Evolutionary conservation across 2,329 filamentous ascomycete species (phyloP), one percentile per base, ranked within the genome.

Genomic region (Ophiostoma piceae): DNA sequence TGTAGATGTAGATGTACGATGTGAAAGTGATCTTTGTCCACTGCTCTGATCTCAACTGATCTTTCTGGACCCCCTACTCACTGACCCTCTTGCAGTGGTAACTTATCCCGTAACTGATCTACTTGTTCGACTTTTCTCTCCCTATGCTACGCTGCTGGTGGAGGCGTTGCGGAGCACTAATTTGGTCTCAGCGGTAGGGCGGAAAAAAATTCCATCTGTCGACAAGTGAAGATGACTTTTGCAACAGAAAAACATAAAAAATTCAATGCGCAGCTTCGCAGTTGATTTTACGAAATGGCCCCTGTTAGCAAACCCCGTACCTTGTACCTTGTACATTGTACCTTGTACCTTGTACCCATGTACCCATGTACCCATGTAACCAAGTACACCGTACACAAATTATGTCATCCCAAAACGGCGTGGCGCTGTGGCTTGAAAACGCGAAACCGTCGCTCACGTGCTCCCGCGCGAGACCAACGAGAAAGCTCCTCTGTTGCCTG

Each of bases 391-490:
- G 12, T 3, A 37, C 32, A 29, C 35, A 35, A 35, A 35, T 65
- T 65, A 64, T 19, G 11, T 39, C 9, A 39, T 65, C 19, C 19
- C 9, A 6, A 8, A 3, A 57, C 5, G 19, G 19, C 39, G 35
- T 39, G 35, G 29, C 32, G 62, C n/a, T 41, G 47, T 68, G 41
- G 66, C 37, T 67, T 43, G 22, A 26, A 43, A 67, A 67, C 67
- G 67, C 67, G 67, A 68, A 68, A 68, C 22, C 5, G 19, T 22
- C 51, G 29, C 26, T 60, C 67, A 68, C 67, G 67, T 68, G 67
- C 32, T 39, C 43, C 47, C 67, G 67, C 67, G 67, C n/a, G 29
- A n/a, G 29, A 57, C 43, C 26, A 37, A n/a, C 66, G 35, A 66
- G 62, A 66, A 37, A 37, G 62, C 62, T 41, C 32, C 64, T 41